Conservation (phyloP, 1,284 basidiomycete genomes). For the Cutaneotrichosporon dermatis region DNA sequence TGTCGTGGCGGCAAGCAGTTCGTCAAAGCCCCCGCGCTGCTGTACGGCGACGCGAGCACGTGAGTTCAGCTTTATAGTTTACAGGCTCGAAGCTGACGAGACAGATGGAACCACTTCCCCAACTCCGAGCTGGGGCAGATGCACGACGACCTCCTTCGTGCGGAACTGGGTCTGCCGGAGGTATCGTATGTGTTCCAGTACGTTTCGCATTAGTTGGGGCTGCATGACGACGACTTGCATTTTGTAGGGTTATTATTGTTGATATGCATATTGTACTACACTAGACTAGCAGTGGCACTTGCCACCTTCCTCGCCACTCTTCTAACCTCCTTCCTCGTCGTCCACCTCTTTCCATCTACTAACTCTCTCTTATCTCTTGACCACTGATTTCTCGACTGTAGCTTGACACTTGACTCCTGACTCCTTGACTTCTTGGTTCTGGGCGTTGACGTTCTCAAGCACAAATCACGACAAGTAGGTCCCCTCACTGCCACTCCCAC, state of each 20-base stretch:
- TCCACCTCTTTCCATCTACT: too few relatives aligned
- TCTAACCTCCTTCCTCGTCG: too few relatives aligned
- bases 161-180: constrained; percentile 76
- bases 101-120: constrained; percentile 95
- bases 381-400: too few relatives aligned
- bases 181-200: constrained; percentile 91
- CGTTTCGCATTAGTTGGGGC: constrained; percentile 52
- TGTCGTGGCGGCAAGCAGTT: constrained; percentile 84
- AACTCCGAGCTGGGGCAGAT: constrained; percentile 82
- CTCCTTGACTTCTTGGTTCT: too few relatives aligned
- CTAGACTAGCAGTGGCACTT: neutral
- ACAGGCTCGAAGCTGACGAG: neutral
- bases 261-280: neutral
- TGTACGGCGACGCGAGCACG: constrained; percentile 98
- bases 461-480: too few relatives aligned
- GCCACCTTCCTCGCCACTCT: too few relatives aligned
- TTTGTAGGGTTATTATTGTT: neutral
- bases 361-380: too few relatives aligned
- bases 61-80: constrained; percentile 52
- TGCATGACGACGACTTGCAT: neutral
- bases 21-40: constrained; percentile 73
- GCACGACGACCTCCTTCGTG: constrained; percentile 78
- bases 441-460: too few relatives aligned
- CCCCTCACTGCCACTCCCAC: too few relatives aligned
- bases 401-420: too few relatives aligned